Evolutionary conservation across 129 eudicot species (phyloP).

Genomic region (Dittrichia graveolens): DNA sequence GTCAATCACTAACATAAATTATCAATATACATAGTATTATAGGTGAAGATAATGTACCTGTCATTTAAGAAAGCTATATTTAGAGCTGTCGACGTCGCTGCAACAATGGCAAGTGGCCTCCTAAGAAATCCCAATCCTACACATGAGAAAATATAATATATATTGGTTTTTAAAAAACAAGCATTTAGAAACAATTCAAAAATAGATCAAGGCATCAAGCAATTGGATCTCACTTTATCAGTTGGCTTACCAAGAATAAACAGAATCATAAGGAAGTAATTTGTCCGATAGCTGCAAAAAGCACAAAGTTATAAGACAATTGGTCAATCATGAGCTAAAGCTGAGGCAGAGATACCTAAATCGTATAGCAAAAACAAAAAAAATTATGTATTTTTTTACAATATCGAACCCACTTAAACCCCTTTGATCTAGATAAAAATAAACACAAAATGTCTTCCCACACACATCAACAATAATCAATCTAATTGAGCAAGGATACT

Average conservation of each 20-base stretch:
- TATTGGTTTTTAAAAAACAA: background rate
- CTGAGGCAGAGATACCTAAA: background rate
- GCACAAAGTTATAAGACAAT: background rate
- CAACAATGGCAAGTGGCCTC: slow-evolving; percentile 92
- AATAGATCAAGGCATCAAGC: background rate
- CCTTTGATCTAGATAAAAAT: slow-evolving; percentile 2
- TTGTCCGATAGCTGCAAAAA: slow-evolving; percentile 90
- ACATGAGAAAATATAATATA: background rate
- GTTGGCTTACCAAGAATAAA: slow-evolving; percentile 74
- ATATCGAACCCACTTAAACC: slow-evolving; percentile 7
- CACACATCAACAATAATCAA: background rate
- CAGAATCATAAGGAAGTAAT: slow-evolving; percentile 83
- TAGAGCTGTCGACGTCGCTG: slow-evolving; percentile 76
- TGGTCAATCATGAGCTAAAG: background rate
- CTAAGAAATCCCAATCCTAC: slow-evolving; percentile 92
- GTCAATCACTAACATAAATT: slow-evolving; percentile 10
- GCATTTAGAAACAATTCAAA: background rate
- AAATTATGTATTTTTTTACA: background rate
- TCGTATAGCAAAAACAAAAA: background rate
- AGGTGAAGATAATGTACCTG: slow-evolving; percentile 48
- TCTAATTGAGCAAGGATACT: too few species aligned
- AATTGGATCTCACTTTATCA: background rate
- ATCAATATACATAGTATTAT: background rate
- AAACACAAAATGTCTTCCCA: background rate
- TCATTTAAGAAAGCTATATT: slow-evolving; percentile 90